Evolutionary conservation across 116 monocot genomes (phyloP).

Genomic region (Iris pallida): DNA sequence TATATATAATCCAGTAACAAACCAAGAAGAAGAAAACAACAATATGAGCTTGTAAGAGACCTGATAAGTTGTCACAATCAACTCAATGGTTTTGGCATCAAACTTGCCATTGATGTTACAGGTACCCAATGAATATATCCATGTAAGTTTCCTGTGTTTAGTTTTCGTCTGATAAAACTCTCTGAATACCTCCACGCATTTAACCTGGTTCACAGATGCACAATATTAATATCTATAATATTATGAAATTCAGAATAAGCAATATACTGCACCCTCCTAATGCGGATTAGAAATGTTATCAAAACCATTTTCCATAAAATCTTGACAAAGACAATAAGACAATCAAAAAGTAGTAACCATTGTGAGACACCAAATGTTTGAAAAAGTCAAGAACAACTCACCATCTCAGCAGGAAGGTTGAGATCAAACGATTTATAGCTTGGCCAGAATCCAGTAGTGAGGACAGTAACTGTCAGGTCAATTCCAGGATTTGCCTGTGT

Average conservation of each 20-base stretch:
- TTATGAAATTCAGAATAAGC: too few species aligned
- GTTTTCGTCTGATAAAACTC: conserved; percentile 55
- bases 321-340: too few species aligned
- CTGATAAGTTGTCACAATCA: conserved; percentile 58
- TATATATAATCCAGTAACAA: not conserved
- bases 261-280: too few species aligned
- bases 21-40: not conserved
- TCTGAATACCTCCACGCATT: conserved; percentile 45
- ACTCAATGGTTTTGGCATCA: conserved; percentile 40
- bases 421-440: conserved; percentile 50
- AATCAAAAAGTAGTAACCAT: too few species aligned
- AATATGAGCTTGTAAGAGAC: conserved; percentile 1
- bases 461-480: conserved; percentile 49
- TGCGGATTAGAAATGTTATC: too few species aligned
- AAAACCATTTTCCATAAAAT: too few species aligned
- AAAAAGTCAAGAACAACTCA: conserved; percentile 3
- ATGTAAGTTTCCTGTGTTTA: conserved; percentile 51
- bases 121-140: conserved; percentile 56
- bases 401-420: conserved; percentile 53
- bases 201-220: conserved; percentile 22
- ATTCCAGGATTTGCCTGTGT: conserved; percentile 35
- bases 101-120: conserved; percentile 59
- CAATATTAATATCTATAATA: too few species aligned
- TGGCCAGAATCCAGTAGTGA: conserved; percentile 61
- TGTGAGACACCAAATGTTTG: too few species aligned